These are phyloP conservation scores for Apophysomyces elegans DNA, from an alignment of 371 early-diverging fungal species.

Conservation along the genomic window DNA sequence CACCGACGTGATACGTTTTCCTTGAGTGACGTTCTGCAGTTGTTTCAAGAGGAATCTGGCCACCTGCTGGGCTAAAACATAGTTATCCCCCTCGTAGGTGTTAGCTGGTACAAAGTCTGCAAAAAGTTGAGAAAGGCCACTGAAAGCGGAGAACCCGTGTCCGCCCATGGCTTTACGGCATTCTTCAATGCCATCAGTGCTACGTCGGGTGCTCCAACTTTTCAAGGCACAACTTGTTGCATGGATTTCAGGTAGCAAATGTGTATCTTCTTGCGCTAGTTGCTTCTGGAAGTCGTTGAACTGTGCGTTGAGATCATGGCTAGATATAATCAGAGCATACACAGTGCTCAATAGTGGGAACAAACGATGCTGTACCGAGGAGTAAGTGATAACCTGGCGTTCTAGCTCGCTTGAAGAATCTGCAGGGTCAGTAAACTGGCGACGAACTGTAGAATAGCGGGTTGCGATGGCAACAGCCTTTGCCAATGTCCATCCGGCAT, in stretches of 20 bases:
- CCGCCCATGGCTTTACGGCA: constrained; percentile 85
- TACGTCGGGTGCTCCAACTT: constrained; percentile 70
- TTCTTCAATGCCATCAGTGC: constrained; percentile 75
- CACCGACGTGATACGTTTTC: constrained; percentile 22
- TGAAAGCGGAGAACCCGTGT: constrained; percentile 78
- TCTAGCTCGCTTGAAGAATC: constrained; percentile 38
- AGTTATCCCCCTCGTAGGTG: constrained; percentile 72
- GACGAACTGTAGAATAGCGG: constrained; percentile 75
- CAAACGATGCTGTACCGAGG: constrained; percentile 74
- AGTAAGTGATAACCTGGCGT: constrained; percentile 75
- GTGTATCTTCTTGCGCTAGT: constrained; percentile 49
- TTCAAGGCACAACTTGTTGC: constrained; percentile 82
- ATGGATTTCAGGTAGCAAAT: constrained; percentile 75
- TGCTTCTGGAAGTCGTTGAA: constrained; percentile 61
- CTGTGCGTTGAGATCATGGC: constrained; percentile 50
- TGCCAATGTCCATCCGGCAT: constrained; percentile 52
- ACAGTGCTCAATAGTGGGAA: constrained; percentile 72
- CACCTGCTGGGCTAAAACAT: constrained; percentile 70
- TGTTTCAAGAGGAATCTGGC: constrained; percentile 70
- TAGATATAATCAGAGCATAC: constrained; percentile 69
- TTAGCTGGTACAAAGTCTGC: constrained; percentile 67
- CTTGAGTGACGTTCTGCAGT: constrained; percentile 33
- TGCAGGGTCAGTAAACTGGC: constrained; percentile 58
- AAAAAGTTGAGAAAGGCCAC: constrained; percentile 73
- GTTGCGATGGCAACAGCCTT: constrained; percentile 73